phyloP scores from a whole-genome alignment of 768 basidiomycete genomes.

The Hortiboletus campestris region DNA sequence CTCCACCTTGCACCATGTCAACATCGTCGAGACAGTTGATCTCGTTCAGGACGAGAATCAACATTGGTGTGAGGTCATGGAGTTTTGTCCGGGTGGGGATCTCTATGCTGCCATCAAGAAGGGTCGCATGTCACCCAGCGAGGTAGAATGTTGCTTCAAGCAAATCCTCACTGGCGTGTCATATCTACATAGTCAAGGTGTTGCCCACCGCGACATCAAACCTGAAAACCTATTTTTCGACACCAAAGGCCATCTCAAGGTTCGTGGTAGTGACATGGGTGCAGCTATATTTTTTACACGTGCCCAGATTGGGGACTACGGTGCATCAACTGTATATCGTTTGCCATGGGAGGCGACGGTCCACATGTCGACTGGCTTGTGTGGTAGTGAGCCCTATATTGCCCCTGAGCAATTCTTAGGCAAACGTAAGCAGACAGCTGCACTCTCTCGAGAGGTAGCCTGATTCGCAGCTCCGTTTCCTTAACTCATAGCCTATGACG shows the following conservation, averaged over 20 bases:
- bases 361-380: conserved; percentile 95
- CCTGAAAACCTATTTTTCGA: conserved; percentile 98
- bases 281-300: conserved; percentile 8
- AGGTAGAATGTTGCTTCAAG: conserved; percentile 98
- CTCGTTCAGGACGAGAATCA: conserved; percentile 97
- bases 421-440: conserved; percentile 74
- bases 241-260: conserved; percentile 90
- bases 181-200: conserved; percentile 94
- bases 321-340: conserved; percentile 97
- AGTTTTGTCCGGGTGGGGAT: conserved; percentile 98
- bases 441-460: conserved; percentile 36
- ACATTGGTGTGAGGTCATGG: conserved; percentile 99
- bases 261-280: conserved; percentile 32
- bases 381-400: conserved; percentile 98
- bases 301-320: conserved; percentile 91
- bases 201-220: conserved; percentile 97
- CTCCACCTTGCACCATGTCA: conserved; percentile 89
- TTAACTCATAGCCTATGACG: conserved; percentile 79
- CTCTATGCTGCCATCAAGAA: conserved; percentile 99
- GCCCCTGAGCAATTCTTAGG: conserved; percentile 96
- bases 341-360: conserved; percentile 97
- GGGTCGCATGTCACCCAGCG: conserved; percentile 85
- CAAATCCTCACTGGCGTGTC: conserved; percentile 86
- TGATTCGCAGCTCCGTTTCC: conserved; percentile 29
- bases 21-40: conserved; percentile 98